phyloP scores from a whole-genome alignment of 208 protist genomes.

The Sergeia podlipaevii region DNA sequence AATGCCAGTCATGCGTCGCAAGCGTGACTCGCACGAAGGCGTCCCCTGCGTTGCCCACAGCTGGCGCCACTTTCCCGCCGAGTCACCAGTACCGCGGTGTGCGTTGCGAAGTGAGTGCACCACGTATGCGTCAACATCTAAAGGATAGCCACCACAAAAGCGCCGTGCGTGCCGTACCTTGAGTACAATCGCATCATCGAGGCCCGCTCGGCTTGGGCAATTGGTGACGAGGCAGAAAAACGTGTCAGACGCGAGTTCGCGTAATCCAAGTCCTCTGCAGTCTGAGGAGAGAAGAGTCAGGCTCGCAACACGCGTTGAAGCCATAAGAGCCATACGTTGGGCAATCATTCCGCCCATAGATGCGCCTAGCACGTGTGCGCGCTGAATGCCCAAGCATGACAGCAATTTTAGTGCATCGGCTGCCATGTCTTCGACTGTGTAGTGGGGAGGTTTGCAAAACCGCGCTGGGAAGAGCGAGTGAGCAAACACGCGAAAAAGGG shows the following conservation, averaged over 20 bases:
- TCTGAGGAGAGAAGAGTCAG: conserved; percentile 5
- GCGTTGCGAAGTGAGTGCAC: not conserved
- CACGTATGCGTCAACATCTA: conserved; percentile 6
- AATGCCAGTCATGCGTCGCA: not conserved
- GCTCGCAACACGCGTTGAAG: not conserved
- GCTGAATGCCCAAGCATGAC: not conserved
- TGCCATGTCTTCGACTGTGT: conserved; percentile 13
- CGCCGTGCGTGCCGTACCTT: conserved; percentile 3
- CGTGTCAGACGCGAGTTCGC: no score
- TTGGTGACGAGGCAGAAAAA: conserved; percentile 6
- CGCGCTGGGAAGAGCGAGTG: not conserved
- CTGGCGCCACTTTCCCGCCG: conserved; percentile 2
- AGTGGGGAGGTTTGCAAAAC: not conserved
- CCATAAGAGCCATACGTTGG: conserved; percentile 8
- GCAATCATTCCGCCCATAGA: conserved; percentile 21
- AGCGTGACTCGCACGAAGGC: not conserved
- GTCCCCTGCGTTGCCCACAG: not conserved
- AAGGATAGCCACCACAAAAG: conserved; percentile 3
- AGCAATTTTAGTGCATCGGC: conserved; percentile 4
- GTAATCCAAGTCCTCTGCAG: not conserved
- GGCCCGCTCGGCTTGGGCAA: not conserved
- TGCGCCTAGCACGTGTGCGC: conserved; percentile 12
- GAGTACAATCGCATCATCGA: conserved; percentile 1
- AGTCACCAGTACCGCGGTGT: not conserved
- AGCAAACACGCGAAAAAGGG: not conserved